Evolutionary conservation across 768 basidiomycete species (phyloP).

Genomic region (Boletus huronensis): DNA sequence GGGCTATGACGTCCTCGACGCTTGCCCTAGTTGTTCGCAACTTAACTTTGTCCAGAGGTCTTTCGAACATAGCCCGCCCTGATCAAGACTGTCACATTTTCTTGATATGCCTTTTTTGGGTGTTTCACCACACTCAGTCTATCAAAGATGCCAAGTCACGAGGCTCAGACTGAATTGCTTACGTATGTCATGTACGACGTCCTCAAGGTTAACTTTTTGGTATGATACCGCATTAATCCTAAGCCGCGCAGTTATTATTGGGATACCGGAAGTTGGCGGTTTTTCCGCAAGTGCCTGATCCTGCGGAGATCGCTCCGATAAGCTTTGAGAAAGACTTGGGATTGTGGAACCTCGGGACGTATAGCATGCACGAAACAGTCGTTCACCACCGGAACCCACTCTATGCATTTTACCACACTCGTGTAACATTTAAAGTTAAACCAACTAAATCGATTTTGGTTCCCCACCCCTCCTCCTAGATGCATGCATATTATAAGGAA

Average conservation of each 20-base stretch:
- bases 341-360: not conserved
- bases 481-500: conserved; percentile 15
- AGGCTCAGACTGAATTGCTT: conserved; percentile 21
- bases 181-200: conserved; percentile 18
- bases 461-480: not conserved
- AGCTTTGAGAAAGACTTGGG: conserved; percentile 17
- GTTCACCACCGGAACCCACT: conserved; percentile 5
- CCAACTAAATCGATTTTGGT: conserved; percentile 1
- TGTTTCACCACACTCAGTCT: not conserved
- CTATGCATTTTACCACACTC: conserved; percentile 8
- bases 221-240: conserved; percentile 7
- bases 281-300: conserved; percentile 20
- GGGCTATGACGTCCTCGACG: conserved; percentile 27
- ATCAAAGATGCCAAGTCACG: conserved; percentile 11
- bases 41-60: conserved; percentile 25
- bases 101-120: conserved; percentile 19
- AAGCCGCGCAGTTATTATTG: conserved; percentile 15
- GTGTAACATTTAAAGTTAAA: conserved; percentile 14
- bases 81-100: conserved; percentile 5
- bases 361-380: not conserved
- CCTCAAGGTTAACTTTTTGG: conserved; percentile 30
- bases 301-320: conserved; percentile 28
- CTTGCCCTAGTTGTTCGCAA: conserved; percentile 10
- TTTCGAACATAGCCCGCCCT: conserved; percentile 12
- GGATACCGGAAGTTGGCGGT: conserved; percentile 10